Evolutionary conservation across 371 early-diverging fungal species (phyloP), one percentile per base, ranked within the genome.

Genomic region (Polyrhizophydium stewartii): DNA sequence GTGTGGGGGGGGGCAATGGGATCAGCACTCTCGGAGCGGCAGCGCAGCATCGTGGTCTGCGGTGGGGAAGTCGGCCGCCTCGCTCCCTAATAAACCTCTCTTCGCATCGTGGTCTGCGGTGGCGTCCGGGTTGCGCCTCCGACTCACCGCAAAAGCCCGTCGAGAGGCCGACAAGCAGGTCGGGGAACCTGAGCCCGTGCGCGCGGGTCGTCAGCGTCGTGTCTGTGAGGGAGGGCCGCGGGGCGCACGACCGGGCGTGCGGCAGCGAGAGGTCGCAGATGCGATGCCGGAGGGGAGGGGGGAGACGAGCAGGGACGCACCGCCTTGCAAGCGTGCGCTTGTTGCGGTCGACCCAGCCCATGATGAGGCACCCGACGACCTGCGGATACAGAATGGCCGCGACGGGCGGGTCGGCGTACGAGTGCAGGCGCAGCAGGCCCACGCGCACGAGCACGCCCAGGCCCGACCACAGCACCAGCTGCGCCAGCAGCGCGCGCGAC

Each of bases 71-170:
- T n/a, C n/a, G n/a, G n/a, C n/a, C n/a, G n/a, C n/a, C n/a, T n/a
- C n/a, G n/a, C n/a, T n/a, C n/a, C n/a, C n/a, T n/a, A n/a, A n/a
- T n/a, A n/a, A n/a, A n/a, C n/a, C n/a, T n/a, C n/a, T n/a, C n/a
- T n/a, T n/a, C n/a, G n/a, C n/a, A n/a, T n/a, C n/a, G n/a, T n/a
- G n/a, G 21, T 25, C 5, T 31, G n/a, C 31, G 0, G 25, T 25
- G n/a, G 13, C 1, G 19, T n/a, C 32, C 10, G 40, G 10, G 40
- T 19, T 5, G 10, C n/a, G 24, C 2, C 13, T 25, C 1, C 1
- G 31, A 27, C 65, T 22, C 52, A 69, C 69, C 69, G 33, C 69
- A 69, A 7, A 69, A 47, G 1, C 69, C 69, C 12, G 69, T 69
- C 2, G 65, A 61, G 10, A 66, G 50, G 3, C 62, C 67, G 37